Conservation (phyloP, 345 rosid genomes). For the Diplotaxis tenuifolia region DNA sequence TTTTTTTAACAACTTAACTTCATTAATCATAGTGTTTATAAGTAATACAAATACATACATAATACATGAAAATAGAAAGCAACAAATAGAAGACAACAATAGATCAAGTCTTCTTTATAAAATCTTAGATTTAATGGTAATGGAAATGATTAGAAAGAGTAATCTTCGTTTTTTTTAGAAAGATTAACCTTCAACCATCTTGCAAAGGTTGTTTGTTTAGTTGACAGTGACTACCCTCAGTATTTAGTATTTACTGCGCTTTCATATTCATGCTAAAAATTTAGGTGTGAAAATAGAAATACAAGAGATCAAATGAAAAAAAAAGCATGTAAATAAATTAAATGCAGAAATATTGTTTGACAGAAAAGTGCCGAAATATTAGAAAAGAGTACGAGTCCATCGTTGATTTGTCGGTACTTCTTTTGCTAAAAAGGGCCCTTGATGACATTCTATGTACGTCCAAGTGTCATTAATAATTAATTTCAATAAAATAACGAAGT, state of each 20-base stretch:
- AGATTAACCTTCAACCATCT: neutral
- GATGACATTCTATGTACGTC: slow-evolving; percentile 14
- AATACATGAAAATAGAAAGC: no score
- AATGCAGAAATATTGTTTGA: slow-evolving; percentile 22
- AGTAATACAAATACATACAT: no score
- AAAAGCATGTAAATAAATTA: slow-evolving; percentile 1
- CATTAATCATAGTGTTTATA: no score
- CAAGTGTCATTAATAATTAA: slow-evolving; percentile 8
- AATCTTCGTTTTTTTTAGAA: neutral
- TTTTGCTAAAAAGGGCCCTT: slow-evolving; percentile 4
- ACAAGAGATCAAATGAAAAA: neutral
- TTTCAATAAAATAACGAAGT: neutral
- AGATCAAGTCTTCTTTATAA: no score
- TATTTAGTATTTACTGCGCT: neutral
- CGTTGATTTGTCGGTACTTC: slow-evolving; percentile 22
- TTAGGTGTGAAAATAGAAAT: neutral
- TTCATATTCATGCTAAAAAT: neutral
- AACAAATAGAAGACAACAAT: no score
- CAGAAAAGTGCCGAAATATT: slow-evolving; percentile 27
- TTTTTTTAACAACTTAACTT: no score
- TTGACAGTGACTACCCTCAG: neutral
- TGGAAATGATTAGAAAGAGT: neutral
- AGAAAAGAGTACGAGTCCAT: slow-evolving; percentile 23
- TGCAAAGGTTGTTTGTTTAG: neutral
- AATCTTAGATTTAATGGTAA: neutral